These are phyloP conservation scores for Chlorella sorokiniana DNA, from an alignment of 139 green algal species.

Conservation along the genomic window DNA sequence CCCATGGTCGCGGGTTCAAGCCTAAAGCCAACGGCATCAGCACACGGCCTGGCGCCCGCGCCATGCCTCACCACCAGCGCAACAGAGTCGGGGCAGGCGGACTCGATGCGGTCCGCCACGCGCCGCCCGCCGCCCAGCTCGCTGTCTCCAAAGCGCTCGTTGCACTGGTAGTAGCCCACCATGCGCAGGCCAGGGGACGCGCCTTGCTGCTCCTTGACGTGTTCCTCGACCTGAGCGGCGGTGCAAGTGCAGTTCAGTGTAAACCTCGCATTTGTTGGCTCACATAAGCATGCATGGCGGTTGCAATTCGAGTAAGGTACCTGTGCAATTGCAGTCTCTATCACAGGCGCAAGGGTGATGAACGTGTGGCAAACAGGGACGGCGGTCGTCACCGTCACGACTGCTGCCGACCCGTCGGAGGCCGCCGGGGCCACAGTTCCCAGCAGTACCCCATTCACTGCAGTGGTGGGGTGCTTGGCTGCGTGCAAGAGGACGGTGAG, in stretches of 20 bases:
- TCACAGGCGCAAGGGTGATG: constrained; percentile 53
- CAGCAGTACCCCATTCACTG: constrained; percentile 63
- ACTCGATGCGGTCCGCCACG: constrained; percentile 64
- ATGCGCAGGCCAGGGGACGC: constrained; percentile 39
- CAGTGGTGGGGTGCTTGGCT: constrained; percentile 58
- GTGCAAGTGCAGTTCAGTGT: neutral
- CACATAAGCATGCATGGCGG: neutral
- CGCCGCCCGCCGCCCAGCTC: constrained; percentile 61
- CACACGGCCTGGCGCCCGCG: neutral
- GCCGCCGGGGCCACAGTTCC: constrained; percentile 22
- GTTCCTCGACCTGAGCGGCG: constrained; percentile 43
- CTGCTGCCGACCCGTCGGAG: neutral
- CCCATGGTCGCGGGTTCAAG: neutral
- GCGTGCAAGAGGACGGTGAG: constrained; percentile 66
- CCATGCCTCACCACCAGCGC: constrained; percentile 33
- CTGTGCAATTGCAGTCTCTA: constrained; percentile 68
- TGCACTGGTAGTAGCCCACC: constrained; percentile 81
- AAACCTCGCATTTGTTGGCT: neutral
- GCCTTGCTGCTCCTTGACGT: constrained; percentile 27
- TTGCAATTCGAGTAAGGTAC: constrained; percentile 12
- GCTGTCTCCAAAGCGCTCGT: constrained; percentile 59
- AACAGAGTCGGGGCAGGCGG: constrained; percentile 16
- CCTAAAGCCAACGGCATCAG: neutral
- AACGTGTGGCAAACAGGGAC: constrained; percentile 72
- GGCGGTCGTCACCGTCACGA: constrained; percentile 53